Conservation (phyloP, 768 basidiomycete genomes). For the Guyanaporus albipodus region DNA sequence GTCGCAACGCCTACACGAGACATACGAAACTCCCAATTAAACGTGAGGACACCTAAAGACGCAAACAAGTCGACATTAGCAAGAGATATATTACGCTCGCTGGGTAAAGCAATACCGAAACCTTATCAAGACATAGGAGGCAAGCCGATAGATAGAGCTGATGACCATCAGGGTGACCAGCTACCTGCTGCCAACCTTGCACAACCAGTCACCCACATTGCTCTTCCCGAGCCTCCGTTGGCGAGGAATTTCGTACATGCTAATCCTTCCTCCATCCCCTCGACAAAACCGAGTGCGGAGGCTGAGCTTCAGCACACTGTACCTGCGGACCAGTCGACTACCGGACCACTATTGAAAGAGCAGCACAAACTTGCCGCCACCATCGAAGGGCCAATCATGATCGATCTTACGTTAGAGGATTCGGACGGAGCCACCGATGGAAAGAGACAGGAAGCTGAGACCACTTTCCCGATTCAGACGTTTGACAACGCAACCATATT, state of each 20-base stretch:
- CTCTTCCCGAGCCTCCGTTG: background rate
- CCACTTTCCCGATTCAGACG: constrained; percentile 9
- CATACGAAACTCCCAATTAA: background rate
- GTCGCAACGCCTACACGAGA: constrained; percentile 9
- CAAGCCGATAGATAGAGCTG: background rate
- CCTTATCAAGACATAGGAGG: constrained; percentile 5
- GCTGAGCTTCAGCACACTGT: background rate
- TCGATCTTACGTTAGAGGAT: constrained; percentile 26
- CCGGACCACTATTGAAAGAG: background rate
- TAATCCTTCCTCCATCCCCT: background rate
- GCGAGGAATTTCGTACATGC: background rate
- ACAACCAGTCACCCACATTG: background rate
- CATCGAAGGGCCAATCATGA: constrained; percentile 20
- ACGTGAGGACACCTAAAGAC: constrained; percentile 31
- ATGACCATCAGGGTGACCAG: background rate
- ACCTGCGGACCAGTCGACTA: background rate
- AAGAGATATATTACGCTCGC: constrained; percentile 51
- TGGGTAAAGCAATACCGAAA: constrained; percentile 31
- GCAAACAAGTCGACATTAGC: constrained; percentile 53
- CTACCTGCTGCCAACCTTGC: background rate
- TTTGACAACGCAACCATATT: constrained; percentile 1
- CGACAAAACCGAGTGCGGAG: background rate
- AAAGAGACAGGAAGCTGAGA: constrained; percentile 7
- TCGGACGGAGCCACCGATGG: constrained; percentile 19
- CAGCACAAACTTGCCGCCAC: background rate